phyloP scores from a whole-genome alignment of 2,329 filamentous ascomycete species.

The Nigrospora oryzae region DNA sequence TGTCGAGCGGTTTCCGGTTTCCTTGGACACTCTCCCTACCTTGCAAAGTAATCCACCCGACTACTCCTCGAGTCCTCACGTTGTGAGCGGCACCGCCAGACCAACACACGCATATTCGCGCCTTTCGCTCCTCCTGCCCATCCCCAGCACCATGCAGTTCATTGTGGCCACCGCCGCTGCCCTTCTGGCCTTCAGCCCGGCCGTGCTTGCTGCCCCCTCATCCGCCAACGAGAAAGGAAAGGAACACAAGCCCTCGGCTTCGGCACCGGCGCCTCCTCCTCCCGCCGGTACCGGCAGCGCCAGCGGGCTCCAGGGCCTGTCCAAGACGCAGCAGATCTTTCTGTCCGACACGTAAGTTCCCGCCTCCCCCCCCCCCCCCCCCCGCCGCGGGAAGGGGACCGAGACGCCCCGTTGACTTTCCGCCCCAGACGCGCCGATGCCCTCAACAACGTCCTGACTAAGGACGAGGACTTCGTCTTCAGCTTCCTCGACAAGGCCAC shows the following conservation, averaged over 20 bases:
- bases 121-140: neutral
- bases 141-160: slow-evolving; percentile 23
- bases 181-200: slow-evolving; percentile 29
- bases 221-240: slow-evolving; percentile 4
- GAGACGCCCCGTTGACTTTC: too few species aligned
- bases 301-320: slow-evolving; percentile 11
- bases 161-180: slow-evolving; percentile 23
- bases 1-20: neutral
- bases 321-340: slow-evolving; percentile 26
- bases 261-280: slow-evolving; percentile 2
- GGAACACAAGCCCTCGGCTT: neutral
- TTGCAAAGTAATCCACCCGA: neutral
- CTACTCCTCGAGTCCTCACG: neutral
- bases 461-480: slow-evolving; percentile 38
- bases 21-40: neutral
- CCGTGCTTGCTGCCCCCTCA: slow-evolving; percentile 12
- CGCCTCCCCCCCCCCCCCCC: neutral
- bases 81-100: too few species aligned
- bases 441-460: slow-evolving; percentile 29
- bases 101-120: neutral
- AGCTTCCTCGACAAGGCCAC: slow-evolving; percentile 29
- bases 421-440: slow-evolving; percentile 29
- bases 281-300: slow-evolving; percentile 3
- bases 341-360: slow-evolving; percentile 27
- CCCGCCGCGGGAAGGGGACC: too few species aligned